phyloP scores from a whole-genome alignment of 2,329 filamentous ascomycete genomes.

The Colletotrichum filicis region DNA sequence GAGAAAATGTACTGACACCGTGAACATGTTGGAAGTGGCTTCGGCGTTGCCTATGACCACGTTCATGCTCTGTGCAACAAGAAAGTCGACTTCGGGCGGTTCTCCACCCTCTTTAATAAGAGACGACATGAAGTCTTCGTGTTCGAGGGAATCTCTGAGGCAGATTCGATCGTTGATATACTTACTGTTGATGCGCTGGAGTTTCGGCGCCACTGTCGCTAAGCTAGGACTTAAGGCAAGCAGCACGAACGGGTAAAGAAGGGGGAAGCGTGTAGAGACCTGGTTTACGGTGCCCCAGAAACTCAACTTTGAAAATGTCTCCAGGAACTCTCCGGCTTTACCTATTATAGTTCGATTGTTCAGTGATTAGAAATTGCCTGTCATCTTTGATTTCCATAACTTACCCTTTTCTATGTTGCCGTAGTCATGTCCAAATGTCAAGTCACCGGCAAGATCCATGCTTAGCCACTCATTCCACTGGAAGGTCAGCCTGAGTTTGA shows the following conservation, averaged over 20 bases:
- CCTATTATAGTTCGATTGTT: not conserved
- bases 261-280: conserved; percentile 2
- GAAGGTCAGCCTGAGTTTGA: not conserved
- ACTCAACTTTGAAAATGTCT: conserved; percentile 17
- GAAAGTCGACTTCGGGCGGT: not conserved
- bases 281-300: conserved; percentile 23
- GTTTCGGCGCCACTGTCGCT: not conserved
- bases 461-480: conserved; percentile 39
- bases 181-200: conserved; percentile 2
- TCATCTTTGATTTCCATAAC: not conserved
- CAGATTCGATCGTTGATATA: not conserved
- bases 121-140: not conserved
- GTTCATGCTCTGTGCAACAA: conserved; percentile 8
- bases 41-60: conserved; percentile 3
- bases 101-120: not conserved
- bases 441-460: conserved; percentile 38
- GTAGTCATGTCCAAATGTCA: conserved; percentile 36
- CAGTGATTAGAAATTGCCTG: not conserved
- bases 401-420: conserved; percentile 37
- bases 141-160: not conserved
- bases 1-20: conserved; percentile 8
- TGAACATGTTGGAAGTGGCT: conserved; percentile 27
- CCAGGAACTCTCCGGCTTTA: not conserved
- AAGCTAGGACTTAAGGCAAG: not conserved
- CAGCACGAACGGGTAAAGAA: conserved; percentile 6